These are phyloP conservation scores for Trametes versicolor DNA, from an alignment of 1,284 basidiomycete species.

Conservation along the genomic window DNA sequence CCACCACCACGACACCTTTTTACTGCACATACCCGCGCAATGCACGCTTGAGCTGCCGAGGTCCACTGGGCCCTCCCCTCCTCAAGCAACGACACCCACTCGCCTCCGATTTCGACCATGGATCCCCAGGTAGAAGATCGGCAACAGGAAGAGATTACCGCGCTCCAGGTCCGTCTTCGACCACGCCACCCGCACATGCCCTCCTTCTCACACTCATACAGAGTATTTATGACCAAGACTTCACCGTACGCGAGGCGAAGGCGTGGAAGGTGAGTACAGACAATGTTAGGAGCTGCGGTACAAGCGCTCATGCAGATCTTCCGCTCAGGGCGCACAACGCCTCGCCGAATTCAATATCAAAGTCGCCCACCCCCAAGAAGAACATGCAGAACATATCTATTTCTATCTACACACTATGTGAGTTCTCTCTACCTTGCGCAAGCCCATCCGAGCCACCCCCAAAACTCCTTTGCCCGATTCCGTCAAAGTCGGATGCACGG, in stretches of 20 bases:
- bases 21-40: conserved; percentile 41
- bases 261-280: conserved; percentile 77
- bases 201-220: conserved; percentile 13
- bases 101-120: conserved; percentile 56
- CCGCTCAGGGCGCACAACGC: conserved; percentile 65
- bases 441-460: neutral
- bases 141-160: conserved; percentile 80
- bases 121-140: conserved; percentile 71
- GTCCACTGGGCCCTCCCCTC: conserved; percentile 72
- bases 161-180: conserved; percentile 53
- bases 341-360: conserved; percentile 79
- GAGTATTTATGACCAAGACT: conserved; percentile 82
- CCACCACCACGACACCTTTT: conserved; percentile 25
- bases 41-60: conserved; percentile 80
- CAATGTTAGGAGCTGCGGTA: neutral
- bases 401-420: conserved; percentile 73
- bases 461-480: neutral
- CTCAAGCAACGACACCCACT: conserved; percentile 43
- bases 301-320: conserved; percentile 30
- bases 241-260: conserved; percentile 68
- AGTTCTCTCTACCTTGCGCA: conserved; percentile 34
- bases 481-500: conserved; percentile 7
- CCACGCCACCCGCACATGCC: neutral
- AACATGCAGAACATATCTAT: conserved; percentile 67
- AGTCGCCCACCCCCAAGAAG: conserved; percentile 68